phyloP scores from a whole-genome alignment of 2,329 filamentous ascomycete species.

The Monosporascus sp. region DNA sequence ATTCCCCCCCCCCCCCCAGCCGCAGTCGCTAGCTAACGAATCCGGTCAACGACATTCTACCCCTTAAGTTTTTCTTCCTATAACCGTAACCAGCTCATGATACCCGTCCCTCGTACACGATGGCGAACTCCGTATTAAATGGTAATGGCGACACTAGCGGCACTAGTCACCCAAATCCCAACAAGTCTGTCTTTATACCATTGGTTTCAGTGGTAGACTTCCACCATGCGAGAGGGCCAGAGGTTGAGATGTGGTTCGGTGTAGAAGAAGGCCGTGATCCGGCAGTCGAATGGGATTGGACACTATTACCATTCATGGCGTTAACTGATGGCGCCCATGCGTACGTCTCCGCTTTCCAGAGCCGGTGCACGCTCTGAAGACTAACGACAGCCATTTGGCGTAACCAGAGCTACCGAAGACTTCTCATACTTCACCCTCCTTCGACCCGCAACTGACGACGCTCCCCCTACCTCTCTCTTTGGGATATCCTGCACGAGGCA shows the following conservation, averaged over 20 bases:
- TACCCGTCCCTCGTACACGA: background rate
- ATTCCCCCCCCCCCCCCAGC: too few relatives aligned
- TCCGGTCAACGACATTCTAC: background rate
- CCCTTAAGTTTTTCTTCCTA: background rate
- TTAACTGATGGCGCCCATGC: constrained; percentile 92
- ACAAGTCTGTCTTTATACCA: constrained; percentile 48
- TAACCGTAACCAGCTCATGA: background rate
- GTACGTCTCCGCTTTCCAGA: constrained; percentile 45
- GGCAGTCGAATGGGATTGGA: constrained; percentile 81
- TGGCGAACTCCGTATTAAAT: background rate
- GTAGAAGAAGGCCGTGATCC: constrained; percentile 69
- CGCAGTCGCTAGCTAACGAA: background rate
- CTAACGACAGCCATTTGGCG: constrained; percentile 9
- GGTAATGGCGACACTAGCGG: background rate
- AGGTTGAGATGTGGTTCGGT: constrained; percentile 90
- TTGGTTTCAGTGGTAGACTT: constrained; percentile 78
- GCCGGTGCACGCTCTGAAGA: background rate
- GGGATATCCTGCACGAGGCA: constrained; percentile 94
- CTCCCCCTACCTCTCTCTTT: constrained; percentile 76
- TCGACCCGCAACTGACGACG: constrained; percentile 47
- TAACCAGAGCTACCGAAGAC: constrained; percentile 73
- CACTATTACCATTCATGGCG: constrained; percentile 91
- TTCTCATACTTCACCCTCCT: constrained; percentile 97
- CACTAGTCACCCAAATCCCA: background rate
- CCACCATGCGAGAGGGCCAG: constrained; percentile 80